Conservation (phyloP, 805 yeast genomes). For the Lachancea quebecensis region DNA sequence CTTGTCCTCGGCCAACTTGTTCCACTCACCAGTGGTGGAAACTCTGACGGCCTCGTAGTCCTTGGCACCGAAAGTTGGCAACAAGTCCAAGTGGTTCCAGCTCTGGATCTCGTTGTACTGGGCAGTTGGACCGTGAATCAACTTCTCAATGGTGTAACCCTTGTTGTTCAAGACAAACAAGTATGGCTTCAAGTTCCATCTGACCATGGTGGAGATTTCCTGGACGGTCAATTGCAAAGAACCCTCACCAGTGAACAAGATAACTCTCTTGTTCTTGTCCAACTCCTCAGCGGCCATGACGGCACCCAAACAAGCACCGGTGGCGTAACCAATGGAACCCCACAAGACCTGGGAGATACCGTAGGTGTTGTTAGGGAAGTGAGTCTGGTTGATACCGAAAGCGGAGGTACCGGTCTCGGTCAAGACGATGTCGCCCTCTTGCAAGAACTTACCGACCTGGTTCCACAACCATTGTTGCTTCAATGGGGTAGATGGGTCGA, state of each 20-base stretch:
- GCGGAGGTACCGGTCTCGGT: slow-evolving; percentile 75
- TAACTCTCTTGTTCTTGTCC: slow-evolving; percentile 54
- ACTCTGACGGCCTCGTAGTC: slow-evolving; percentile 50
- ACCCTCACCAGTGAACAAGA: slow-evolving; percentile 69
- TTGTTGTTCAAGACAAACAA: slow-evolving; percentile 63
- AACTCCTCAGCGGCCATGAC: slow-evolving; percentile 60
- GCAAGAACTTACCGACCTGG: slow-evolving; percentile 52
- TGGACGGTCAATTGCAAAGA: slow-evolving; percentile 69
- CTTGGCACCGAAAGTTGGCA: slow-evolving; percentile 45
- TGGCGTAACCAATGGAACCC: slow-evolving; percentile 70
- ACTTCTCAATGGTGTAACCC: slow-evolving; percentile 70
- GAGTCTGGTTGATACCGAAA: slow-evolving; percentile 60
- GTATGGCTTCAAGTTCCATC: slow-evolving; percentile 62
- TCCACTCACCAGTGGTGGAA: slow-evolving; percentile 51
- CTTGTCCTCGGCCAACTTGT: slow-evolving; percentile 40
- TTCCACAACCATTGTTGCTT: slow-evolving; percentile 69
- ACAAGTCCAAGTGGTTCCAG: slow-evolving; percentile 56
- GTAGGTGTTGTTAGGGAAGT: slow-evolving; percentile 53
- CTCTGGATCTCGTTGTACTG: slow-evolving; percentile 60
- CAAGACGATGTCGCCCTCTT: slow-evolving; percentile 58
- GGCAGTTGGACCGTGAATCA: slow-evolving; percentile 63
- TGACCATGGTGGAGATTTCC: slow-evolving; percentile 62
- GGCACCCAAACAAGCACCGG: slow-evolving; percentile 65
- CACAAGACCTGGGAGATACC: slow-evolving; percentile 71
- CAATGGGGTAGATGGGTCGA: slow-evolving; percentile 39